phyloP scores from a whole-genome alignment of 164 flowering plant species.

The Taxillus chinensis region DNA sequence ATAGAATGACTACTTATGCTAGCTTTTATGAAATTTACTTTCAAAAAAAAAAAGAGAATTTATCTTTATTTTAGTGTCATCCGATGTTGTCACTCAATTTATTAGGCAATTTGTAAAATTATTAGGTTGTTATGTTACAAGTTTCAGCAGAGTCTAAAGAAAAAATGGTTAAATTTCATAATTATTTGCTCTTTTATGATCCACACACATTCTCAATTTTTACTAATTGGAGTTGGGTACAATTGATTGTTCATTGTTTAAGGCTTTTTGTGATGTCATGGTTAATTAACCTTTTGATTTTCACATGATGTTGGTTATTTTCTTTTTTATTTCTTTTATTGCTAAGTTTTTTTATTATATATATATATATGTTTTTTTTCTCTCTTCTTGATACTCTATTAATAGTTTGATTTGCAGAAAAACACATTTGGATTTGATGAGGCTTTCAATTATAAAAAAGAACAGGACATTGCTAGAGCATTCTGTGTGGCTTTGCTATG shows the following conservation, averaged over 20 bases:
- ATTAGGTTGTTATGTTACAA: slow-evolving; percentile 49
- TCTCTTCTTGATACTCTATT: background rate
- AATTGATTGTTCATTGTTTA: too few species aligned
- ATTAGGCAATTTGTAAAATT: slow-evolving; percentile 55
- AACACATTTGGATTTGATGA: slow-evolving; percentile 32
- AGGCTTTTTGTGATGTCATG: too few species aligned
- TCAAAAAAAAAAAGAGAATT: slow-evolving; percentile 41
- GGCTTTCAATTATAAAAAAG: slow-evolving; percentile 24
- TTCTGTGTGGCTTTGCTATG: background rate
- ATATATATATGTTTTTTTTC: too few species aligned
- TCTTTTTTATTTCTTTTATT: too few species aligned
- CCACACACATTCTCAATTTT: too few species aligned
- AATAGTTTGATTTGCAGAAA: slow-evolving; percentile 30
- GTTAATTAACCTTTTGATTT: too few species aligned
- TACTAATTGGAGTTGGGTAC: too few species aligned
- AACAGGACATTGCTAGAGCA: slow-evolving; percentile 19
- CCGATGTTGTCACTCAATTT: slow-evolving; percentile 53
- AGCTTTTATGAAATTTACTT: slow-evolving; percentile 39
- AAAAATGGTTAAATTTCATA: slow-evolving; percentile 22
- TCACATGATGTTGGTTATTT: too few species aligned
- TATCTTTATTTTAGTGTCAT: slow-evolving; percentile 47
- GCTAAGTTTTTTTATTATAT: too few species aligned
- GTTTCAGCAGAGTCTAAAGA: slow-evolving; percentile 47
- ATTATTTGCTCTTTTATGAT: slow-evolving; percentile 1
- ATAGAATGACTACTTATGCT: slow-evolving; percentile 50